Percentiles rank a stretch among this genome's conserved stretches.
These are phyloP conservation scores for Lagerstroemia speciosa DNA, from an alignment of 345 rosid species.

Conservation along the genomic window DNA sequence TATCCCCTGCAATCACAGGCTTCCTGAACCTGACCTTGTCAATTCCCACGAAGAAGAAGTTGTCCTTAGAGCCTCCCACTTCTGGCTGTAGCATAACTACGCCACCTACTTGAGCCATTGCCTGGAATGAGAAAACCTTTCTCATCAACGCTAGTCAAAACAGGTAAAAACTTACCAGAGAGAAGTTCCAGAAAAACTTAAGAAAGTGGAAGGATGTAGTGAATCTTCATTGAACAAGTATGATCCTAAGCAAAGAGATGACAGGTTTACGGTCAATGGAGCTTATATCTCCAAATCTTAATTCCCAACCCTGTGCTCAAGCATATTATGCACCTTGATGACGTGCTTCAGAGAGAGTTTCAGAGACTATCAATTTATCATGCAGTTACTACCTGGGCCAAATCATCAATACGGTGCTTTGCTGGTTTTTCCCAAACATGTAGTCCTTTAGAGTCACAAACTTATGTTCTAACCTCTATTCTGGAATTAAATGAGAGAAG, in stretches of 20 bases:
- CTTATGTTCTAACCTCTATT: neutral
- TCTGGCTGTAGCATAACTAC: constrained; percentile 88
- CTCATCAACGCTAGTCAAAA: neutral
- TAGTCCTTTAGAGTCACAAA: neutral
- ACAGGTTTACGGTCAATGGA: too few relatives aligned
- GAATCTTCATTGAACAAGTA: neutral
- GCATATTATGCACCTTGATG: neutral
- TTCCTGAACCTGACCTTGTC: constrained; percentile 92
- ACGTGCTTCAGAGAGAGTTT: neutral
- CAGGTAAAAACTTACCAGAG: neutral
- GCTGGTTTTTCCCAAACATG: neutral
- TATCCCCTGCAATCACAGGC: constrained; percentile 95
- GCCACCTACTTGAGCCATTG: constrained; percentile 98
- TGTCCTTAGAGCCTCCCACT: constrained; percentile 68
- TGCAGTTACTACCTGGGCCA: neutral
- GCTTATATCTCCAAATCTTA: neutral
- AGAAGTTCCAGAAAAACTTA: neutral
- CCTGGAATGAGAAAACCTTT: constrained; percentile 31
- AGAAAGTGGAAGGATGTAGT: neutral
- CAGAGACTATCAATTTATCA: neutral
- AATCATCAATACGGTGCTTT: neutral
- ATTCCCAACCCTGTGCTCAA: too few relatives aligned
- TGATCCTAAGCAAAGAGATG: neutral
- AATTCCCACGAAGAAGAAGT: constrained; percentile 91
- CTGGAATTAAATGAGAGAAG: neutral